A percentile compares a stretch with the other conserved stretches of the same genome.
Conservation (phyloP, 352 stramenopile genomes). For the Globisporangium viniferum region DNA sequence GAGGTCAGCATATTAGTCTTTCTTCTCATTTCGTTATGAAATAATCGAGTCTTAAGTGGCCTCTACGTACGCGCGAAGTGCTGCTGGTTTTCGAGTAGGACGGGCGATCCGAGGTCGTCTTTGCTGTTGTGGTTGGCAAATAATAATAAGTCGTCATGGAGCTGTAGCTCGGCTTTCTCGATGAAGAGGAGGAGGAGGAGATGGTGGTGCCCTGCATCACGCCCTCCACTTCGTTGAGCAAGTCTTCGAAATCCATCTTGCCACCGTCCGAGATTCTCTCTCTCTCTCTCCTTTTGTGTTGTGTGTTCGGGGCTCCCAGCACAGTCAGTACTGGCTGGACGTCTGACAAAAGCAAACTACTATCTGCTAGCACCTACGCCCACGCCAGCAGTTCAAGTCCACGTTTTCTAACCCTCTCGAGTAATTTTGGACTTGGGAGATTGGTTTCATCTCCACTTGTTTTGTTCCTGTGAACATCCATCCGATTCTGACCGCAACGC, state of each 20-base stretch:
- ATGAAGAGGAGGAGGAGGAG: neutral
- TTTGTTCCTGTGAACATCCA: neutral
- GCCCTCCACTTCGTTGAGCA: conserved; percentile 70
- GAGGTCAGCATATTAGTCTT: neutral
- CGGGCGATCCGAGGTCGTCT: neutral
- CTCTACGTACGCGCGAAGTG: conserved; percentile 9
- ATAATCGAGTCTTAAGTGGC: neutral
- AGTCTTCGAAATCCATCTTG: conserved; percentile 66
- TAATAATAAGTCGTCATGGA: neutral
- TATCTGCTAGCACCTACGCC: too few relatives aligned
- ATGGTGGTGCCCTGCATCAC: conserved; percentile 38
- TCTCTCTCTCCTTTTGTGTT: neutral
- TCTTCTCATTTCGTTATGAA: neutral
- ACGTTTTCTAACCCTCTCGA: neutral
- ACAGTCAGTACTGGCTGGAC: neutral
- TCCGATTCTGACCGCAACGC: neutral
- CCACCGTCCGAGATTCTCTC: neutral
- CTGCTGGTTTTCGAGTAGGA: conserved; percentile 5
- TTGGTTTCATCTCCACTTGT: neutral
- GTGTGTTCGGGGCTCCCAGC: neutral
- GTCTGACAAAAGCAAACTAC: neutral
- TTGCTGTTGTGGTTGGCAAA: neutral
- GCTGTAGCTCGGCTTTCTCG: conserved; percentile 14
- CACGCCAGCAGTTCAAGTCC: too few relatives aligned
- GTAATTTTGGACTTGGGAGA: neutral